Base-by-base conservation (phyloP, 2,329 filamentous ascomycete genomes). In the Geosmithia putterillii region DNA sequence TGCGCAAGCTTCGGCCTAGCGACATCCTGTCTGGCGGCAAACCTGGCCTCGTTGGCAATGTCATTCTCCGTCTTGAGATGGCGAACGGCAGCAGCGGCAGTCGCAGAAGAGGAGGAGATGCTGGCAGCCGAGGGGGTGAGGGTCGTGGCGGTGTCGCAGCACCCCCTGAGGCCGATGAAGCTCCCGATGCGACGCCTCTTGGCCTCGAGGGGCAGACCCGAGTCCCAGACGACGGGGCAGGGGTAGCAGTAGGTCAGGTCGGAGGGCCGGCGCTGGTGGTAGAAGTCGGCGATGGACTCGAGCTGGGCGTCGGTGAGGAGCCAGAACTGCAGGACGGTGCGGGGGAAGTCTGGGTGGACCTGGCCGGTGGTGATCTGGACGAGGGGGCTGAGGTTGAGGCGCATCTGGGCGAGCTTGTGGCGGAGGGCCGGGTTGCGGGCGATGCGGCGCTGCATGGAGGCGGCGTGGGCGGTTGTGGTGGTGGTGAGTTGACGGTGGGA, bases 181-280 rank as follows among this genome's bases (percentile, higher is more conserved):
- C 74, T 69, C 39, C 83, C 83, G 55, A 87, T 76, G 61, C 79
- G 79, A 48, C 82, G 67, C 48, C 83, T 70, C 68, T 88, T 88
- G 56, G 88, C 72, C 58, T 79, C 74, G 21, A 80, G 57, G 2
- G 66, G 60, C 46, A 78, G 58, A 46, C 69, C 61, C 5, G 60
- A 58, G 2, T 60, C 57, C 83, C 82, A 87, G 43, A 66, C 60
- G 54, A 88, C 73, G n/a, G 74, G 77, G 50, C 76, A 78, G 0
- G 83, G 83, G 57, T 88, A 88, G 47, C 73, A 66, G 41, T 57
- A 50, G 2, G 72, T 71, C 64, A 68, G 76, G n/a, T 57, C 55
- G 46, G 65, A 65, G 1, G 74, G 76, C 1, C 70, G 74, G 45
- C 70, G 70, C 63, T 88, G 83, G 63, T 84, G 80, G 65, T 87